Conservation (phyloP, 306 rosid species). For the Notholithocarpus densiflorus region DNA sequence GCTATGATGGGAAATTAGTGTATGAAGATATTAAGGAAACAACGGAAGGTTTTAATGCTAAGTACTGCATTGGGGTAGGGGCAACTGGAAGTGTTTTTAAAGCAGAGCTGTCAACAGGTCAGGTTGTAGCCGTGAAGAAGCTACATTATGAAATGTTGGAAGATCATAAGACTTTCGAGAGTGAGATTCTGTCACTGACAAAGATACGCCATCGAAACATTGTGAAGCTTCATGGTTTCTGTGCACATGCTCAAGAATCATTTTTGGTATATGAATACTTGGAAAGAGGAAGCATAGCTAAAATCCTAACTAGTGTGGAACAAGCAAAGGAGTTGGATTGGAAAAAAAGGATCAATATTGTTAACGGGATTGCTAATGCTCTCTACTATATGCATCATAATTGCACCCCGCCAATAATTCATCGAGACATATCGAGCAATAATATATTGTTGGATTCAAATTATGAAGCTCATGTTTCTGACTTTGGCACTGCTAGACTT, state of each 20-base stretch:
- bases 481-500: slow-evolving; percentile 5
- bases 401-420: slow-evolving; percentile 24
- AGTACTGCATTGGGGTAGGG: slow-evolving; percentile 35
- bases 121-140: slow-evolving; percentile 37
- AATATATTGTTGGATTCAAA: slow-evolving; percentile 31
- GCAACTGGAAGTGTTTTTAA: slow-evolving; percentile 33
- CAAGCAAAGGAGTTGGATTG: slow-evolving; percentile 30
- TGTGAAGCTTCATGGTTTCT: too few species aligned
- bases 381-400: slow-evolving; percentile 34
- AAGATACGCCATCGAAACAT: too few species aligned
- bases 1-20: slow-evolving; percentile 24
- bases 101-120: slow-evolving; percentile 27
- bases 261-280: slow-evolving; percentile 4
- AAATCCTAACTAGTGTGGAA: slow-evolving; percentile 9
- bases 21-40: slow-evolving; percentile 35
- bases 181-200: too few species aligned
- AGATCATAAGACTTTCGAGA: too few species aligned
- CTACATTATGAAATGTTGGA: slow-evolving; percentile 14
- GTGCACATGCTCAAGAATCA: too few species aligned
- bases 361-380: slow-evolving; percentile 35
- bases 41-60: slow-evolving; percentile 26
- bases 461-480: slow-evolving; percentile 37
- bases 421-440: slow-evolving; percentile 41
- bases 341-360: slow-evolving; percentile 20
- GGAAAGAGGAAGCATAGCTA: slow-evolving; percentile 36